These are phyloP conservation scores for Suillus brevipes DNA, from an alignment of 768 basidiomycete species.

Conservation along the genomic window DNA sequence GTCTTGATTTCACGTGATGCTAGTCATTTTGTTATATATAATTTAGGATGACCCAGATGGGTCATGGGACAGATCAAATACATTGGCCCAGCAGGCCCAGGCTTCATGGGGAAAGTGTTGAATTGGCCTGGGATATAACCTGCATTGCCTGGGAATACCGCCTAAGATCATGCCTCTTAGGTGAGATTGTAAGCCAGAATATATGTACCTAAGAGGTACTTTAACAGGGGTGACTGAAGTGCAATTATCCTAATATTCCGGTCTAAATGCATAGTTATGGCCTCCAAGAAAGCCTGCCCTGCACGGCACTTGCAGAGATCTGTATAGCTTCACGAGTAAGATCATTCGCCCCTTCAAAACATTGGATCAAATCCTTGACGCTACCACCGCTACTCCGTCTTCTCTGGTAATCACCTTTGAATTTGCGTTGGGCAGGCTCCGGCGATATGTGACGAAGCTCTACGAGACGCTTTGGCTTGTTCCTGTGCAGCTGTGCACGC, in stretches of 20 bases:
- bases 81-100: too few relatives aligned
- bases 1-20: too few relatives aligned
- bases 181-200: too few relatives aligned
- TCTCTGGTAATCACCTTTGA: constrained; percentile 30
- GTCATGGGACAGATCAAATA: too few relatives aligned
- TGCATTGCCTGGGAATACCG: too few relatives aligned
- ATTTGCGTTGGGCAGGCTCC: constrained; percentile 35
- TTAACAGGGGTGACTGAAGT: too few relatives aligned
- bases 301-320: not conserved
- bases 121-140: too few relatives aligned
- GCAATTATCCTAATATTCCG: not conserved
- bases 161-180: too few relatives aligned
- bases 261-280: not conserved
- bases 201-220: too few relatives aligned
- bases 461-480: constrained; percentile 50
- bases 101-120: too few relatives aligned
- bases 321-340: not conserved
- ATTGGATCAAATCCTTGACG: constrained; percentile 69
- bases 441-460: constrained; percentile 47
- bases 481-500: constrained; percentile 46
- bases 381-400: constrained; percentile 67
- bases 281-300: not conserved
- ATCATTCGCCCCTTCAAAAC: constrained; percentile 53
- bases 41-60: too few relatives aligned
- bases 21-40: too few relatives aligned